Percentiles rank a stretch among this genome's conserved stretches.
phyloP scores from a whole-genome alignment of 352 stramenopile species.

The Globisporangium echinulatum region DNA sequence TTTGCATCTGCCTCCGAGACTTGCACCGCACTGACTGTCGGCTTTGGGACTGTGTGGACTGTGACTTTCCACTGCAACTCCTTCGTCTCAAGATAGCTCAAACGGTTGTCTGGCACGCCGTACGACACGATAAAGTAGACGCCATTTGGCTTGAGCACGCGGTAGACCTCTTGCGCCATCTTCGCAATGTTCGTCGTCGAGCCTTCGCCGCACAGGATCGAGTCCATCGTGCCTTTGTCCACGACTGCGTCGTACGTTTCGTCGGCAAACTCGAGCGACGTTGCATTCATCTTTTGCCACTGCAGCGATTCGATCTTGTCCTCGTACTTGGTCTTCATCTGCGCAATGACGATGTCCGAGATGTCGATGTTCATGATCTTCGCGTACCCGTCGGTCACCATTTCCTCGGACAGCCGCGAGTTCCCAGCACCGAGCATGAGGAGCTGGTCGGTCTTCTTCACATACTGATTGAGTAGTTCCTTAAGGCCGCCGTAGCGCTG shows the following conservation, averaged over 20 bases:
- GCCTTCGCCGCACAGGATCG: slow-evolving; percentile 93
- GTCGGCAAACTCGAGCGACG: slow-evolving; percentile 91
- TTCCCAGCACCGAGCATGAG: slow-evolving; percentile 93
- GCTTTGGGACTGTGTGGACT: slow-evolving; percentile 94
- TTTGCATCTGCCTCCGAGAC: slow-evolving; percentile 92
- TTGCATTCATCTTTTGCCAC: slow-evolving; percentile 96
- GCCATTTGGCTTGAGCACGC: slow-evolving; percentile 93
- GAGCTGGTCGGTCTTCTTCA: slow-evolving; percentile 93
- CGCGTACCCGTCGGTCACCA: slow-evolving; percentile 94
- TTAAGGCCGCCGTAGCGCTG: slow-evolving; percentile 90
- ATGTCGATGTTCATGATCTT: slow-evolving; percentile 96
- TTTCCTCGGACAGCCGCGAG: slow-evolving; percentile 92
- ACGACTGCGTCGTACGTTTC: slow-evolving; percentile 93
- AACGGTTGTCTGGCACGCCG: slow-evolving; percentile 92
- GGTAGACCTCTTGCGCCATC: slow-evolving; percentile 92
- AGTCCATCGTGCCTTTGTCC: slow-evolving; percentile 95
- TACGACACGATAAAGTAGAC: slow-evolving; percentile 95
- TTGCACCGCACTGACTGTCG: slow-evolving; percentile 91
- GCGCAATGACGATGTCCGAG: slow-evolving; percentile 91
- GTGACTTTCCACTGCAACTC: slow-evolving; percentile 93
- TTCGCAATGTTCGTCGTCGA: slow-evolving; percentile 94
- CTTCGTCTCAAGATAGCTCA: slow-evolving; percentile 95
- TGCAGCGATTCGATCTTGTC: slow-evolving; percentile 87
- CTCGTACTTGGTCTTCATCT: slow-evolving; percentile 92
- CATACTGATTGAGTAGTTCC: slow-evolving; percentile 86